Evolutionary conservation across 371 early-diverging fungal species (phyloP), one percentile per base, ranked within the genome.

Genomic region (Rhizopus microsporus): DNA sequence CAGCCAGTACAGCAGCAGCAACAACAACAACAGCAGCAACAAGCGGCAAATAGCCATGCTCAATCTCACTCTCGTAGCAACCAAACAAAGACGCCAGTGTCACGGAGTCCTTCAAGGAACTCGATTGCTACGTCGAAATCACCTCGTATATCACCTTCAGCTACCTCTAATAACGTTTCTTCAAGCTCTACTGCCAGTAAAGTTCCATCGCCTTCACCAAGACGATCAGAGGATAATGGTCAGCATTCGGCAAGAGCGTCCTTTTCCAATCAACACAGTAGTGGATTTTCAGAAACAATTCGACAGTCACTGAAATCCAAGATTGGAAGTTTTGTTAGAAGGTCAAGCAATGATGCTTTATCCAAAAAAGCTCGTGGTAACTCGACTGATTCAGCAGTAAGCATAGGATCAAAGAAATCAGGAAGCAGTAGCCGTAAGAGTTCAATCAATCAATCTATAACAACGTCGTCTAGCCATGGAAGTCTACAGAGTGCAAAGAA

Each of bases 401-500:
- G n/a, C 10, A 46, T 7, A 23, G 15, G 46, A 7, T 46, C 46
- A 29, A 46, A 7, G 4, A 9, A 46, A 46, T 46, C 16, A 33
- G 38, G 10, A 8, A 46, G 29, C 35, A 10, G 10, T 37, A 38
- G 39, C 13, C n/a, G 39, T 29, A 13, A 23, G 15, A 12, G 23
- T 31, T 31, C 44, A 13, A 5, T 37, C 50, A 13, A 50, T 7
- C 32, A 32, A 38, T 42, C 61, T 38, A 30, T 45, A 16, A 53
- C 63, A 38, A 57, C 57, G 38, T 53, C 58, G 7, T 49, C 63
- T n/a, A 62, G 43, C 29, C 8, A 23, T 56, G 47, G 58, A 62
- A 54, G 67, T 65, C 6, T 62, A 58, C 33, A 82, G 77, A 52
- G 84, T 84, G 51, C 71, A 85, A 7, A 88, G 81, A 60, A 60